Conservation (phyloP, 2,329 filamentous ascomycete genomes). For the Aspergillus terreus region DNA sequence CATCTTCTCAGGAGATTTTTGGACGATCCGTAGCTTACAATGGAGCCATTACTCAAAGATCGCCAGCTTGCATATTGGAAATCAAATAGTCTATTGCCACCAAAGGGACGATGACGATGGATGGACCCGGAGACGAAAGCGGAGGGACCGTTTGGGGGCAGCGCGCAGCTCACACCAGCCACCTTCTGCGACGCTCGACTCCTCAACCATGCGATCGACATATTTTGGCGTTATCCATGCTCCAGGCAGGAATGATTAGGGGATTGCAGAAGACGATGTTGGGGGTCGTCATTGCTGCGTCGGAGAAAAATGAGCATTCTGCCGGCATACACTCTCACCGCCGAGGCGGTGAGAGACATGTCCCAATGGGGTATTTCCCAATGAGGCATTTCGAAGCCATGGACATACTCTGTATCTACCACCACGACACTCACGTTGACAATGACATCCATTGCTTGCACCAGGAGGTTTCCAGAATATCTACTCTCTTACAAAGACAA, state of each 20-base stretch:
- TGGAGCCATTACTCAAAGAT: background rate
- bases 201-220: slow-evolving; percentile 22
- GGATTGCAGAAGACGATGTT: background rate
- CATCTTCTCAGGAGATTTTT: background rate
- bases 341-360: background rate
- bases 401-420: no score
- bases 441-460: no score
- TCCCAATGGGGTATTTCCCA: background rate
- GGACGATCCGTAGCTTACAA: slow-evolving; percentile 4
- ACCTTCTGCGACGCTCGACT: slow-evolving; percentile 9
- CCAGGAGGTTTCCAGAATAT: no score
- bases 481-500: no score
- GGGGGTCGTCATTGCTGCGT: background rate
- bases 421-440: no score
- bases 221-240: slow-evolving; percentile 14
- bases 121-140: background rate
- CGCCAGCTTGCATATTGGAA: background rate
- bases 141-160: background rate
- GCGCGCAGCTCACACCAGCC: slow-evolving; percentile 2
- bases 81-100: background rate
- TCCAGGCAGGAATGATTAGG: background rate
- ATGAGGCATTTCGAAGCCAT: no score
- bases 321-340: slow-evolving; percentile 3
- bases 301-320: slow-evolving; percentile 8
- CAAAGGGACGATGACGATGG: background rate